Base-by-base conservation (phyloP, 345 rosid genomes). In the Euphorbia lathyris region DNA sequence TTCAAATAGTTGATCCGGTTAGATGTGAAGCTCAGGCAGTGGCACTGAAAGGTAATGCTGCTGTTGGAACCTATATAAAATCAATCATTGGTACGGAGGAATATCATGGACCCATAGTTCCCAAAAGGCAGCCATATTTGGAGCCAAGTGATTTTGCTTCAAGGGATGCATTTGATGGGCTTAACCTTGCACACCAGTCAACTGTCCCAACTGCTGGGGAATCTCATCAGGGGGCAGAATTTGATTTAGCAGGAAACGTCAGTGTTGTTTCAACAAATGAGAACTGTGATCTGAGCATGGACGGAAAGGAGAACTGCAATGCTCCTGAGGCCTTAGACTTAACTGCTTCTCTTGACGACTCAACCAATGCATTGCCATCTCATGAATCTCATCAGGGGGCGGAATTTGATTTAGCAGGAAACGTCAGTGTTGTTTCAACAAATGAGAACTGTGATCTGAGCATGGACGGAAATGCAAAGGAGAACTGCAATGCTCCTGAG, bases 381-480 rank as follows among this genome's bases (percentile, higher is more conserved):
- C 27, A 60, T 60, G 78, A 67, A 34, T 68, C n/a, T n/a, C n/a
- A n/a, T n/a, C n/a, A n/a, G n/a, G n/a, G n/a, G n/a, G n/a, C n/a
- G n/a, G n/a, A n/a, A n/a, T n/a, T n/a, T n/a, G n/a, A n/a, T n/a
- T n/a, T n/a, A n/a, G n/a, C n/a, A n/a, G n/a, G n/a, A n/a, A n/a
- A n/a, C n/a, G n/a, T n/a, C n/a, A n/a, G n/a, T n/a, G n/a, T n/a
- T n/a, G n/a, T n/a, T n/a, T n/a, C n/a, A n/a, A n/a, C n/a, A n/a
- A n/a, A 30, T 77, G 58, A 56, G 70, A 25, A 14, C 27, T 64
- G 67, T 70, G 80, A 50, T 19, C n/a, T 27, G 17, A 56, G 22
- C 13, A 17, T 27, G 9, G 85, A 80, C 64, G 84, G 74, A 74
- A 70, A n/a, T 30, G 82, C 11, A 86, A 36, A 60, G n/a, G n/a